These are phyloP conservation scores for Coprinellus micaceus DNA, from an alignment of 768 basidiomycete genomes.

Conservation along the genomic window DNA sequence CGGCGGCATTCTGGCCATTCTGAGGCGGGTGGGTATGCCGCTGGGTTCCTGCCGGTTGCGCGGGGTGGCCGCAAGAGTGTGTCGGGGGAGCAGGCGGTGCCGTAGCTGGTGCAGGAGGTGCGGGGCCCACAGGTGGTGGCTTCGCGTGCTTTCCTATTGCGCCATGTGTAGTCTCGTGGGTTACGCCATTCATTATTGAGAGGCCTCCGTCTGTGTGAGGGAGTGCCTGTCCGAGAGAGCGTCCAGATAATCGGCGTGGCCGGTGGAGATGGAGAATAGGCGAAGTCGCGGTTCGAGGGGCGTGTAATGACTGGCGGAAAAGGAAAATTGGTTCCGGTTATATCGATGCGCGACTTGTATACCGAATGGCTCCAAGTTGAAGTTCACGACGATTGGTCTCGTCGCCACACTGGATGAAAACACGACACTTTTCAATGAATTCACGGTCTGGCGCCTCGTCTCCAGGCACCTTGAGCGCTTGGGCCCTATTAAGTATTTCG, in stretches of 20 bases:
- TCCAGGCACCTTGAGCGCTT: too few relatives aligned
- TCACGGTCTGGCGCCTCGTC: too few relatives aligned
- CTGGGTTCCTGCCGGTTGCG: slow-evolving; percentile 22
- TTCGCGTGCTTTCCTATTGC: slow-evolving; percentile 41
- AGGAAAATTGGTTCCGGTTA: slow-evolving; percentile 12
- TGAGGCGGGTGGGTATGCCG: slow-evolving; percentile 23
- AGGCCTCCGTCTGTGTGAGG: slow-evolving; percentile 8
- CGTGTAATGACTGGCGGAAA: too few relatives aligned
- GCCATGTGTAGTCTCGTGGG: slow-evolving; percentile 26
- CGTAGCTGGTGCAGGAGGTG: slow-evolving; percentile 57
- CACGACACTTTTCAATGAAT: too few relatives aligned
- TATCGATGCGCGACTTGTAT: slow-evolving; percentile 4
- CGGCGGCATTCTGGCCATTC: slow-evolving; percentile 12
- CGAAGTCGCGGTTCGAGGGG: too few relatives aligned
- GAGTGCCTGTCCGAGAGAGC: too few relatives aligned
- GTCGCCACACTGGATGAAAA: too few relatives aligned
- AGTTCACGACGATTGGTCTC: background rate
- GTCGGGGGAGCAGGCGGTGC: slow-evolving; percentile 55
- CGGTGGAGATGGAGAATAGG: background rate
- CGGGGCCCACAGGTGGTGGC: slow-evolving; percentile 54
- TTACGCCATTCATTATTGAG: slow-evolving; percentile 48
- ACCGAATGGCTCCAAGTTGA: background rate
- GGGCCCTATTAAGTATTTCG: too few relatives aligned
- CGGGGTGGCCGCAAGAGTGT: slow-evolving; percentile 31
- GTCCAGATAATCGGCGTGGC: too few relatives aligned